phyloP scores from a whole-genome alignment of 202 grass and related monocot species.

The Digitaria exilis region DNA sequence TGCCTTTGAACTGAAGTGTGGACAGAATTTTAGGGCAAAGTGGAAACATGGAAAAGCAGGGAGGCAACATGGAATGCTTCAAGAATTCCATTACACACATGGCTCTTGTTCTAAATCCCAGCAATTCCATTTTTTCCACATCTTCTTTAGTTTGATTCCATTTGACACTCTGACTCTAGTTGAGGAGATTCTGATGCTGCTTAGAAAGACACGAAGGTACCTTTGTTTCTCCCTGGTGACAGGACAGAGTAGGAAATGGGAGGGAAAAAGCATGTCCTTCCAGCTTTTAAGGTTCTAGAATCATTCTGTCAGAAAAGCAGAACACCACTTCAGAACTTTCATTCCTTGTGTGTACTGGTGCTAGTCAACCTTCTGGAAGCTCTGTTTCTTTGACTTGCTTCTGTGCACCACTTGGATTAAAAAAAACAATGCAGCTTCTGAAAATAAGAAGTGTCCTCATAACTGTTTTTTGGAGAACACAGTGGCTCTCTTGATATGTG shows the following conservation, averaged over 20 bases:
- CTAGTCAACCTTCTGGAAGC: conserved; percentile 21
- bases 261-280: conserved; percentile 12
- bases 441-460: not conserved
- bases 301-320: conserved; percentile 33
- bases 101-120: not conserved
- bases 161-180: not conserved
- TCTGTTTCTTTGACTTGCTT: conserved; percentile 17
- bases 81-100: not conserved
- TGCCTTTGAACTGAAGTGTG: not conserved
- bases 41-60: not conserved
- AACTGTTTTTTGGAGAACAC: not conserved
- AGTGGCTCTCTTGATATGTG: not conserved
- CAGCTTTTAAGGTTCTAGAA: conserved; percentile 17
- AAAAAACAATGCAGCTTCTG: not conserved
- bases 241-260: conserved; percentile 31
- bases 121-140: not conserved
- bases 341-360: not conserved
- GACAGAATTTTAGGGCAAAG: not conserved
- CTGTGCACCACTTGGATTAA: conserved; percentile 14
- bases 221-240: not conserved
- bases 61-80: not conserved
- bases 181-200: not conserved
- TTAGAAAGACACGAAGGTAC: not conserved
- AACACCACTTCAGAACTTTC: not conserved
- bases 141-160: not conserved